Conservation (phyloP, 1,284 basidiomycete species). For the Xerocomus subilludens region DNA sequence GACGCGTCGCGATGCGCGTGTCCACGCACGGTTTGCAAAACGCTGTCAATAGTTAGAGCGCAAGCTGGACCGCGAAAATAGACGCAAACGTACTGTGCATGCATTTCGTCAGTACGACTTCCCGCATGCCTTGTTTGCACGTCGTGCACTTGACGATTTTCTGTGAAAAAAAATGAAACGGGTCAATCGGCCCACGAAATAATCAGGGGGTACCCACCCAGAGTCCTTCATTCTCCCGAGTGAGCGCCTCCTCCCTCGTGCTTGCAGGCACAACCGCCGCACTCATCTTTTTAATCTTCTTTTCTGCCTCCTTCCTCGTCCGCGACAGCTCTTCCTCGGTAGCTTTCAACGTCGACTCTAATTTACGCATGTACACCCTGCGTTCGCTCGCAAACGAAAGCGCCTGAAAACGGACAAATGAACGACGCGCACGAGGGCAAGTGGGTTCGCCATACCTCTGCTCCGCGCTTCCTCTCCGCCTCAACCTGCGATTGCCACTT, state of each 20-base stretch:
- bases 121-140: conserved; percentile 86
- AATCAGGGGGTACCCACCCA: conserved; percentile 63
- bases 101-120: conserved; percentile 92
- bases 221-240: conserved; percentile 68
- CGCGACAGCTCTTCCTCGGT: conserved; percentile 49
- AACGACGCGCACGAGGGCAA: conserved; percentile 34
- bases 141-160: conserved; percentile 92
- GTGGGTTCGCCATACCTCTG: conserved; percentile 45
- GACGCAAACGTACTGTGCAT: conserved; percentile 86
- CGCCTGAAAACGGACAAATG: conserved; percentile 33
- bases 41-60: conserved; percentile 59
- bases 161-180: conserved; percentile 56
- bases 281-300: conserved; percentile 60
- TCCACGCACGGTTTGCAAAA: conserved; percentile 94
- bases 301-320: conserved; percentile 65
- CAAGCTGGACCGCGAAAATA: conserved; percentile 16
- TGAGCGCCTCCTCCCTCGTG: conserved; percentile 58
- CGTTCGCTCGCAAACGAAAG: conserved; percentile 46
- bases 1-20: conserved; percentile 86
- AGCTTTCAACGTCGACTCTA: conserved; percentile 40
- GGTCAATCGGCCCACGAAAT: no score
- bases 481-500: conserved; percentile 56
- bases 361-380: conserved; percentile 42
- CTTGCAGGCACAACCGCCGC: conserved; percentile 48
- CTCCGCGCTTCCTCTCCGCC: conserved; percentile 54